Conservation (phyloP, 2,329 filamentous ascomycete genomes). For the Arthrobotrys musiformis region DNA sequence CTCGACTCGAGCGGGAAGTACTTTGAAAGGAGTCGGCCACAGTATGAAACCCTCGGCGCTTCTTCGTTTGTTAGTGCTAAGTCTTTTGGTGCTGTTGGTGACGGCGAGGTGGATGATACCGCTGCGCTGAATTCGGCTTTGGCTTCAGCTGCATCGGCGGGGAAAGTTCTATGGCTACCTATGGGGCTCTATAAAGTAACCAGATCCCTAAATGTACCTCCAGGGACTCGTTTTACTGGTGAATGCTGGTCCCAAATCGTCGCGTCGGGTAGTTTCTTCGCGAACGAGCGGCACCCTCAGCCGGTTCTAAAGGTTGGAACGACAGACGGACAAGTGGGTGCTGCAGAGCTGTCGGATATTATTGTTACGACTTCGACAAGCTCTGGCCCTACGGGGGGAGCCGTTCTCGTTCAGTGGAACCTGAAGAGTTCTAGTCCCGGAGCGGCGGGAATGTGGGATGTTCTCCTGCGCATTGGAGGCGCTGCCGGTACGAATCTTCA, state of each 20-base stretch:
- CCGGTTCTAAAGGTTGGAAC: slow-evolving; percentile 65
- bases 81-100: slow-evolving; percentile 49
- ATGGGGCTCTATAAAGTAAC: slow-evolving; percentile 68
- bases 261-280: slow-evolving; percentile 57
- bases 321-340: slow-evolving; percentile 65
- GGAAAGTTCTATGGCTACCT: slow-evolving; percentile 64
- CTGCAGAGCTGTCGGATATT: slow-evolving; percentile 74
- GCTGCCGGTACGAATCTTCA: slow-evolving; percentile 63
- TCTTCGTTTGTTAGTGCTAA: slow-evolving; percentile 84
- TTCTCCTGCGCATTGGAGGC: slow-evolving; percentile 59
- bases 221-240: slow-evolving; percentile 63
- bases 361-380: slow-evolving; percentile 78
- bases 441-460: slow-evolving; percentile 74
- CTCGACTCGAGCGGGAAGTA: slow-evolving; percentile 66
- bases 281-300: slow-evolving; percentile 39
- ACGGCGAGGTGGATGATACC: not conserved
- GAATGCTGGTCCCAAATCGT: slow-evolving; percentile 61
- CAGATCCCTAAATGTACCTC: slow-evolving; percentile 65
- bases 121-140: not conserved
- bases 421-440: slow-evolving; percentile 65
- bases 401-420: slow-evolving; percentile 79
- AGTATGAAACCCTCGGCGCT: slow-evolving; percentile 76
- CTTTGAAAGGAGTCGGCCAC: slow-evolving; percentile 85
- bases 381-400: slow-evolving; percentile 72
- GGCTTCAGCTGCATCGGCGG: slow-evolving; percentile 64